A percentile compares a stretch with the other conserved stretches of the same genome.
Conservation (phyloP, 192 early-diverging fungal species). For the Backusella sp. region DNA sequence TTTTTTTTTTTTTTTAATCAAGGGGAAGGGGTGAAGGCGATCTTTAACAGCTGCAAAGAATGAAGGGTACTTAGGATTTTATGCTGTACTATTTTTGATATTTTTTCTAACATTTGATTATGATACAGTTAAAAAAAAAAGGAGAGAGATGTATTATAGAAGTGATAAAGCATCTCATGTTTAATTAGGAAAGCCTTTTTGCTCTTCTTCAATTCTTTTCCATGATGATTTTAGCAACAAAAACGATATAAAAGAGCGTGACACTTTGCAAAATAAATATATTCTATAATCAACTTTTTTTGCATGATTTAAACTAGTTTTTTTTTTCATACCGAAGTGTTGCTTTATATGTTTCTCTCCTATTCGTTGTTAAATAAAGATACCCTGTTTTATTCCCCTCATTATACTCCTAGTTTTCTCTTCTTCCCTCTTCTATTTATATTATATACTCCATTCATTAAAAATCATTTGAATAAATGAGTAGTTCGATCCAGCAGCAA, state of each 20-base stretch:
- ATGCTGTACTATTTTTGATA: neutral
- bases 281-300: neutral
- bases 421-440: neutral
- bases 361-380: constrained; percentile 1
- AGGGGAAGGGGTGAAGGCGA: neutral
- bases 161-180: neutral
- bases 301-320: neutral
- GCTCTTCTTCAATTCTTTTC: neutral
- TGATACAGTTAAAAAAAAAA: neutral
- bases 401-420: neutral
- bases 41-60: neutral
- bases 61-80: neutral
- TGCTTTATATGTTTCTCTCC: neutral
- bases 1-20: neutral
- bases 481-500: neutral
- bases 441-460: neutral
- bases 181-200: neutral
- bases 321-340: constrained; percentile 1
- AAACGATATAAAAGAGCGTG: neutral
- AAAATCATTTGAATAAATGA: neutral
- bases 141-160: neutral
- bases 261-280: neutral
- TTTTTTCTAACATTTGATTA: neutral
- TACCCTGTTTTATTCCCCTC: neutral
- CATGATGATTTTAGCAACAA: neutral